Evolutionary conservation across 257 asterid species (phyloP), one percentile per base, ranked within the genome.

Genomic region (Rhazya stricta): DNA sequence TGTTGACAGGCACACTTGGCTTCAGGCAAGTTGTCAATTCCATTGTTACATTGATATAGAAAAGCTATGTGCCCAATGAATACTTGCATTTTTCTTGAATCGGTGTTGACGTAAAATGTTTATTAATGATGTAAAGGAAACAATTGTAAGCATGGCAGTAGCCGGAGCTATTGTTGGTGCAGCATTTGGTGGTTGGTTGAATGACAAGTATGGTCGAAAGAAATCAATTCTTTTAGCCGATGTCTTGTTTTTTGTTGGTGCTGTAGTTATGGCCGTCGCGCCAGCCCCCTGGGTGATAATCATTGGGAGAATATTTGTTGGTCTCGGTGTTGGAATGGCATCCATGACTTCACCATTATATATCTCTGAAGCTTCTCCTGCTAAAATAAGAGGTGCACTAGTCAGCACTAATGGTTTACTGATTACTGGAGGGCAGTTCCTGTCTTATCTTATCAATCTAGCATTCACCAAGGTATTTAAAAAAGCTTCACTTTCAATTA

Each of bases 311-410:
- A 27, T 92, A 37, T 85, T 92, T 16, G 96, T 90, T 1, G 96
- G 97, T 48, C 73, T 92, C 6, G 97, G 97, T 68, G 97, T 92
- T 18, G 97, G 97, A 71, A 92, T 90, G 97, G 97, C 96, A 0
- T 92, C 97, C 70, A 91, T 91, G 96, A 90, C 91, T 1, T 72
- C 96, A 1, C 97, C 96, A 6, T 90, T 91, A 7, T 91, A 91
- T 48, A 92, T 92, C 4, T 92, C 97, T 0, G 97, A 90, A 79
- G 91, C 93, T 0, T 92, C 97, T 43, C 97, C 97, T 2, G 95
- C 97, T 67, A 81, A 92, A 80, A 86, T 92, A 74, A 77, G 96
- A 63, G 97, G 95, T 48, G 96, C 96, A 0, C 81, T 90, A 74
- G 96, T 91, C 61, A 90, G 96, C 84, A 89, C 97, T 8, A 92